Evolutionary conservation across 768 basidiomycete species (phyloP), one percentile per base, ranked within the genome.

Genomic region (Mycena floridula): DNA sequence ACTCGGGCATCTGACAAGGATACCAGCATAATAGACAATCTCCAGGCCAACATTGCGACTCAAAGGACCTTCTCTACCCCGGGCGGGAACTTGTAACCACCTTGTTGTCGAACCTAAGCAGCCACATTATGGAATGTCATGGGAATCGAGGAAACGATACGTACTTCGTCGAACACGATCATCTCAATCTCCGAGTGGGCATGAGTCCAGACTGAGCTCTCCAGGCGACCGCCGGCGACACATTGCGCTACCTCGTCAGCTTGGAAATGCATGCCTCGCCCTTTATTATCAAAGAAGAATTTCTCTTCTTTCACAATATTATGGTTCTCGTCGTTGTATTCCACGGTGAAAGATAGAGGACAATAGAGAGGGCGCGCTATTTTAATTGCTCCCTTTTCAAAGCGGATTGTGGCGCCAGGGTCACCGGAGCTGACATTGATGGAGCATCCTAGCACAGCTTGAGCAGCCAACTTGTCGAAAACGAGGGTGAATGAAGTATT

Each of bases 171-270:
- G 55, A 95, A 92, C 43, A 91, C 78, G 24, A 79, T 69, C 83
- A 92, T 92, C 50, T 85, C 78, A 49, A 92, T 54, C 54, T 86
- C 54, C 56, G 85, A 91, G 67, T 91, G 90, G 35, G 81, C 77
- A 52, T 84, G 84, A 1, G 81, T 74, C 87, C 89, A 91, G 25
- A 79, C 54, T 4, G 69, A 69, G 54, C 88, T 89, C 63, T 92
- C 81, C 21, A 66, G 64, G 68, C 83, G 87, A 3, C 84, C 84
- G 42, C 83, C 82, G 28, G 79, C 63, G 18, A 90, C 67, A 55
- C 85, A 88, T 39, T 87, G 64, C 15, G 87, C 90, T 9, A 90
- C 89, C 48, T 93, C 89, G 54, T 94, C 91, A 3, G 90, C 89
- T 61, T 93, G 77, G 62, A 82, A 94, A 60, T 89, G 78, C 84